Evolutionary conservation across 2,329 filamentous ascomycete genomes (phyloP), one percentile per base, ranked within the genome.

Genomic region (Cytospora piceae): DNA sequence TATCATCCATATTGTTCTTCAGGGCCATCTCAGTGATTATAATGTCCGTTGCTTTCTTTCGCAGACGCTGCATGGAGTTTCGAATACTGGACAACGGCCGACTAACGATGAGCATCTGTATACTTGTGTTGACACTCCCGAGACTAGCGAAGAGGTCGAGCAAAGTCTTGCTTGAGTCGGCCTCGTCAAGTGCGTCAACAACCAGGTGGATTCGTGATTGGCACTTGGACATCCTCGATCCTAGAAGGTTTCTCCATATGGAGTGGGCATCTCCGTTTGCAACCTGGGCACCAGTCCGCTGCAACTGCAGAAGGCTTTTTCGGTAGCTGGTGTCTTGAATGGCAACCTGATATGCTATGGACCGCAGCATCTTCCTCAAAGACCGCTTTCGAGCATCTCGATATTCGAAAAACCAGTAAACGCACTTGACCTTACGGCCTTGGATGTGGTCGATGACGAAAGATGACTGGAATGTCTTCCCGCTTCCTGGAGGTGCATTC

Each of bases 371-470:
- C 32, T 64, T 61, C 42, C n/a, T 51, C 7, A 69, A 34, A 29
- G 62, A 58, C 12, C 65, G 60, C 52, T 69, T 69, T 24, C 60
- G 46, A 17, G n/a, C 42, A 34, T 69, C 61, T 27, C 60, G 59
- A 32, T 67, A 58, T 49, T 64, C 68, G 20, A 69, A 67, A 51
- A 70, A 69, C 54, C 52, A 69, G 31, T 67, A 70, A 11, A n/a
- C 49, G 15, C 65, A 70, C 39, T 59, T 51, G 9, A 24, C 52
- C 2, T 51, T 29, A 5, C 53, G 22, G 4, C 68, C 58, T 0
- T 63, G 17, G 0, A 70, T 59, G 2, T 63, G 60, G 37, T 69
- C 67, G 34, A 69, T 69, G 15, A 69, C 66, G 37, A 67, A 56
- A 1, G 67, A 68, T 27, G 61, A 64, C 29, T 63, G 56, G 31